phyloP scores from a whole-genome alignment of 768 basidiomycete genomes.

The Russula brevipes region DNA sequence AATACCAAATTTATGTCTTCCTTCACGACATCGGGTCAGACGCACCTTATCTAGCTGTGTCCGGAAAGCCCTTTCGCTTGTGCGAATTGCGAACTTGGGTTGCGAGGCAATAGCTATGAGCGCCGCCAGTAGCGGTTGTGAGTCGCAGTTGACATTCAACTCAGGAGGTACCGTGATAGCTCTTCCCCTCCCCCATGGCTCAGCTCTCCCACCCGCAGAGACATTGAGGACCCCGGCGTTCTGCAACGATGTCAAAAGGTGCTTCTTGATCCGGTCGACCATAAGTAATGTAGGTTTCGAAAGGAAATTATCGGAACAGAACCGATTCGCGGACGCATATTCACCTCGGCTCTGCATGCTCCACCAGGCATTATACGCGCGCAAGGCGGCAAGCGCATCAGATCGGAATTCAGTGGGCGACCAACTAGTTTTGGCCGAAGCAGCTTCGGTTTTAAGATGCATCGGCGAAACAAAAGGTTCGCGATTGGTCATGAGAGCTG shows the following conservation, averaged over 20 bases:
- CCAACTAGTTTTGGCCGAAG: constrained; percentile 72
- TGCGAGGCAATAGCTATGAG: constrained; percentile 82
- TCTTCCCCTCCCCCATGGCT: constrained; percentile 31
- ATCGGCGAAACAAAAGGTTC: constrained; percentile 88
- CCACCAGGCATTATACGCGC: constrained; percentile 82
- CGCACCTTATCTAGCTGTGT: constrained; percentile 82
- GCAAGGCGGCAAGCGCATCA: constrained; percentile 72
- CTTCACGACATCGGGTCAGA: not conserved
- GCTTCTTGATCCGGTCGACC: constrained; percentile 75
- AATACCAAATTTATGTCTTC: constrained; percentile 13
- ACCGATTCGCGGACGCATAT: constrained; percentile 61
- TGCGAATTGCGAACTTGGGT: constrained; percentile 84
- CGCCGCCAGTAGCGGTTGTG: constrained; percentile 71
- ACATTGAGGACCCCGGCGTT: constrained; percentile 78
- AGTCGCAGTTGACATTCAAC: constrained; percentile 68
- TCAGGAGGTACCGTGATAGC: constrained; percentile 51
- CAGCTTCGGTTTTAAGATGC: constrained; percentile 65
- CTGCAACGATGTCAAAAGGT: constrained; percentile 71
- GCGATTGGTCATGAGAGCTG: constrained; percentile 85
- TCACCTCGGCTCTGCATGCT: constrained; percentile 60
- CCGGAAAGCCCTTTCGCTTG: constrained; percentile 58
- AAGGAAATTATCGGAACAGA: constrained; percentile 83
- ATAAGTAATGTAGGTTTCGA: constrained; percentile 77
- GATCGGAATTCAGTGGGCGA: constrained; percentile 74
- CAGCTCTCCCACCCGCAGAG: constrained; percentile 58